Conservation (phyloP, 1,284 basidiomycete species). For the Cutaneotrichosporon sp. region DNA sequence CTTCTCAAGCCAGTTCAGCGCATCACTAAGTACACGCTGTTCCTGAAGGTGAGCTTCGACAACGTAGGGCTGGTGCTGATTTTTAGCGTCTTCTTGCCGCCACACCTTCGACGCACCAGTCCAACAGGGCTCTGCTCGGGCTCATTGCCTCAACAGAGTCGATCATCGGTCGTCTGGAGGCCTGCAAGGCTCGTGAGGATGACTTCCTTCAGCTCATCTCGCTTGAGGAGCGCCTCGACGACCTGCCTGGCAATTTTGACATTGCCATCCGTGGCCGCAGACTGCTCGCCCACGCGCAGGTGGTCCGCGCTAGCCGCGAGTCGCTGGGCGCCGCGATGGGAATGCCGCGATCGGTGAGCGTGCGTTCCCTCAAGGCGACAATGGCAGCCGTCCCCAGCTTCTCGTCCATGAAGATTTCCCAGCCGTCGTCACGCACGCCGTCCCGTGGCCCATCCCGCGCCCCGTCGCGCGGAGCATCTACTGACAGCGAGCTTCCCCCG, state of each 20-base stretch:
- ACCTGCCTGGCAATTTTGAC: slow-evolving; percentile 59
- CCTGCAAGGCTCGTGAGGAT: slow-evolving; percentile 78
- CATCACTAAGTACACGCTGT: slow-evolving; percentile 67
- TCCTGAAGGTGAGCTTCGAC: slow-evolving; percentile 64
- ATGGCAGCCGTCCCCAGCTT: slow-evolving; percentile 18
- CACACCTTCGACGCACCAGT: slow-evolving; percentile 68
- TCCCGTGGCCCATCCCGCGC: neutral
- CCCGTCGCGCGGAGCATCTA: neutral
- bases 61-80: slow-evolving; percentile 13
- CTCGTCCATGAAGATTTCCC: slow-evolving; percentile 2
- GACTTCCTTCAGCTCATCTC: slow-evolving; percentile 70
- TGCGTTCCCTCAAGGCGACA: slow-evolving; percentile 33
- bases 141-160: slow-evolving; percentile 67
- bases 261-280: slow-evolving; percentile 69
- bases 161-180: slow-evolving; percentile 70
- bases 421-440: neutral
- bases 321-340: slow-evolving; percentile 11
- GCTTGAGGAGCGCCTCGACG: slow-evolving; percentile 63
- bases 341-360: slow-evolving; percentile 22
- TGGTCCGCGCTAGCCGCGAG: slow-evolving; percentile 50
- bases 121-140: slow-evolving; percentile 66
- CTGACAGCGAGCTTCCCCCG: slow-evolving; percentile 6
- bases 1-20: slow-evolving; percentile 73
- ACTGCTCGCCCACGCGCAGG: slow-evolving; percentile 66
- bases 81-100: slow-evolving; percentile 62